phyloP scores from a whole-genome alignment of 495 filamentous ascomycete species.

The Geoglossum glabrum region DNA sequence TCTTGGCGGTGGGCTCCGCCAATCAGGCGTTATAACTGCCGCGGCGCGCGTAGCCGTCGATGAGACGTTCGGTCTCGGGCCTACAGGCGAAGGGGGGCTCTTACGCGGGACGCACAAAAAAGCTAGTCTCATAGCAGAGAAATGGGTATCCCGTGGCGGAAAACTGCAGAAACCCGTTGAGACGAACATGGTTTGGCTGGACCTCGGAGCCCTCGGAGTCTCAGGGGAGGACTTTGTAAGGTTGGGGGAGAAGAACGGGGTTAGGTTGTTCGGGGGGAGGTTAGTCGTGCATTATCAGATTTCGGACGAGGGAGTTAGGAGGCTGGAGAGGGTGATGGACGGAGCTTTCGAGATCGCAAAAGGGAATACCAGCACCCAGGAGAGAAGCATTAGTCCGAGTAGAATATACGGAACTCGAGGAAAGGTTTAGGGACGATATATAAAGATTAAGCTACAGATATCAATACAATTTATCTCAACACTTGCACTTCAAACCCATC shows the following conservation, averaged over 20 bases:
- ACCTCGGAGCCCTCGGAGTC: conserved; percentile 36
- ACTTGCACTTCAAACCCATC: no score
- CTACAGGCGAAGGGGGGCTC: conserved; percentile 40
- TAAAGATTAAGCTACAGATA: no score
- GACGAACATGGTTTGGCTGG: conserved; percentile 91
- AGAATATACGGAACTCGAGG: no score
- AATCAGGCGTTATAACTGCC: conserved; percentile 40
- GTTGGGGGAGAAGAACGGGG: conserved; percentile 29
- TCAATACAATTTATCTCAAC: no score
- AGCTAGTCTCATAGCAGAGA: conserved; percentile 39
- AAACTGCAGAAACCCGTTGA: conserved; percentile 41
- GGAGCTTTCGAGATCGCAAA: neutral
- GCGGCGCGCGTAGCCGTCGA: conserved; percentile 38
- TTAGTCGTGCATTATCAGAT: conserved; percentile 42
- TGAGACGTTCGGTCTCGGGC: conserved; percentile 45
- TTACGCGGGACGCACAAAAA: conserved; percentile 38
- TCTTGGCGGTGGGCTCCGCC: conserved; percentile 67
- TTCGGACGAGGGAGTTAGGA: neutral
- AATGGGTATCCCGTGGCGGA: conserved; percentile 31
- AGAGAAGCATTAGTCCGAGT: no score
- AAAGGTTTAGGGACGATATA: no score
- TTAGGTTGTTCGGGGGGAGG: conserved; percentile 30
- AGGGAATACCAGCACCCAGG: no score
- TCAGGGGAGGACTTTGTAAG: conserved; percentile 24
- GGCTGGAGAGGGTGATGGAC: neutral